Percentiles rank a stretch among this genome's conserved stretches.
Conservation (phyloP, 2,329 filamentous ascomycete species). For the Ascocoryne sarcoides region DNA sequence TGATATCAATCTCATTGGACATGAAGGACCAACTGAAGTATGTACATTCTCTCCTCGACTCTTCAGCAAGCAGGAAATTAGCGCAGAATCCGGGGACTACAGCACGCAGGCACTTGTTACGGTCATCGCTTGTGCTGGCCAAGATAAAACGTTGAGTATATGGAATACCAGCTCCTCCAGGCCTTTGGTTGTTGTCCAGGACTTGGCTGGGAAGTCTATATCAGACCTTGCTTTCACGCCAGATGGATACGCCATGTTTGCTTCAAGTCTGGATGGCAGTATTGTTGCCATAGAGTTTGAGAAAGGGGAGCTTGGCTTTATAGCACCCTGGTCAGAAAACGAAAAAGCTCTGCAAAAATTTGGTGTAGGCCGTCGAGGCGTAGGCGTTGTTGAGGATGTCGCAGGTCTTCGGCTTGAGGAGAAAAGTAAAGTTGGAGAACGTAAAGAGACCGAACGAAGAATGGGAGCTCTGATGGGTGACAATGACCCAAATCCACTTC, state of each 20-base stretch:
- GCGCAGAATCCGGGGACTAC: conserved; percentile 39
- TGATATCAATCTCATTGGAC: conserved; percentile 94
- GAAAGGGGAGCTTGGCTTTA: conserved; percentile 80
- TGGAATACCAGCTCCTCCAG: conserved; percentile 97
- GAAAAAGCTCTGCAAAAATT: conserved; percentile 90
- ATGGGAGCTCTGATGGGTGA: conserved; percentile 99
- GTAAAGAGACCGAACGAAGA: conserved; percentile 80
- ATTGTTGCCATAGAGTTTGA: conserved; percentile 78
- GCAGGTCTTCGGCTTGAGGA: conserved; percentile 83
- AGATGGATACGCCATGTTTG: conserved; percentile 78
- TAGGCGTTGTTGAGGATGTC: conserved; percentile 87
- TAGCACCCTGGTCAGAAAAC: conserved; percentile 78
- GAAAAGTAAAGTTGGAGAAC: conserved; percentile 82
- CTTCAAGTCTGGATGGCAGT: conserved; percentile 81
- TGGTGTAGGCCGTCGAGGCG: conserved; percentile 76
- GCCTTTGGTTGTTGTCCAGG: conserved; percentile 82
- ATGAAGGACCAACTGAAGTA: conserved; percentile 94
- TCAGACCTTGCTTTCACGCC: conserved; percentile 92
- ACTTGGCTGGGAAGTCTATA: conserved; percentile 82
- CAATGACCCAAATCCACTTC: conserved; percentile 33
- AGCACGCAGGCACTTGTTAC: conserved; percentile 56
- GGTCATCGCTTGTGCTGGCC: conserved; percentile 91
- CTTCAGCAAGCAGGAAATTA: conserved; percentile 62
- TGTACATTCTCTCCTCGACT: conserved; percentile 93
- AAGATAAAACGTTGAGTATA: conserved; percentile 91